Evolutionary conservation across 164 flowering plant genomes (phyloP).

Genomic region (Liriodendron chinense): DNA sequence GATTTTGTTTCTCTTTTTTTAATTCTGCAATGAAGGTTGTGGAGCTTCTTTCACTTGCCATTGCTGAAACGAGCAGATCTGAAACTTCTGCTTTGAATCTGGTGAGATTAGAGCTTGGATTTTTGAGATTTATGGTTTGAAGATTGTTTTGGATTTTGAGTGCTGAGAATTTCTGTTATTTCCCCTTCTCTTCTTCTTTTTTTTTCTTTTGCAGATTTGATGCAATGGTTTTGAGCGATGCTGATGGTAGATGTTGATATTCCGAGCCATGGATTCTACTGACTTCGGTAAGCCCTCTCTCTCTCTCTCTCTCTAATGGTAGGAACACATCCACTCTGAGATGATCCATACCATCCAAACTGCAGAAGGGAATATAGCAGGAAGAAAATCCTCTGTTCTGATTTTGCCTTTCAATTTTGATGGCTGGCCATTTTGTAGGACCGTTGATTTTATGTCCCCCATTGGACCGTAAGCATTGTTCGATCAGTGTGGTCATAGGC

Average conservation of each 20-base stretch:
- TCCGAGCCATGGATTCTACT: background rate
- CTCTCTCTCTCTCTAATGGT: background rate
- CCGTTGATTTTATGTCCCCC: background rate
- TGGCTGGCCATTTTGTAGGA: too few species aligned
- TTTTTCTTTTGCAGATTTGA: background rate
- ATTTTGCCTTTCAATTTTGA: too few species aligned
- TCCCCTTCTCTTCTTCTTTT: background rate
- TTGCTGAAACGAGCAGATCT: background rate
- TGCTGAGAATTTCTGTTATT: background rate
- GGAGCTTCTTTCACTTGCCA: background rate
- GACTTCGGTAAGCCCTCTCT: background rate
- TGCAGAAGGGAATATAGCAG: background rate
- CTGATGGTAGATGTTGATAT: background rate
- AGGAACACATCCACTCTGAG: background rate
- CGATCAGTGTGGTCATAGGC: background rate
- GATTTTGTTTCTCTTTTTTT: background rate
- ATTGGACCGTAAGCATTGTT: background rate
- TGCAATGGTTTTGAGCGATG: background rate
- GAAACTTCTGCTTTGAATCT: background rate
- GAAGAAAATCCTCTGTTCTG: background rate
- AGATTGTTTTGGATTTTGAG: background rate
- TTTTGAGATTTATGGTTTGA: background rate
- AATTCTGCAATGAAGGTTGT: background rate
- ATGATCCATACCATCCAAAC: background rate
- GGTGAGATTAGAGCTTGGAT: background rate